These are phyloP conservation scores for Rosellinia necatrix DNA, from an alignment of 2,329 filamentous ascomycete genomes.

Conservation along the genomic window DNA sequence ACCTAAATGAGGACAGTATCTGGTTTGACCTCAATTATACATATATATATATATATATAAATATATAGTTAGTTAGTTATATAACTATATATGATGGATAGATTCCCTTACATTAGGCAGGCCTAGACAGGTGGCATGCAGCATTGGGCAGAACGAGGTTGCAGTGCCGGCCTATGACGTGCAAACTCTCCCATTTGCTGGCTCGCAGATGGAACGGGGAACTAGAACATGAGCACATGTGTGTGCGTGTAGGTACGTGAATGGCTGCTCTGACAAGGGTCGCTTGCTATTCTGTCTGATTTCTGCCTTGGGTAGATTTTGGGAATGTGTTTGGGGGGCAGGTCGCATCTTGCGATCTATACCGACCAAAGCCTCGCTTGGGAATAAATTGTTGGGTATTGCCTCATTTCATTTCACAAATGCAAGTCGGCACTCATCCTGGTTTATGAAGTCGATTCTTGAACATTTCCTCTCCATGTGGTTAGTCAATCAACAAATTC, in stretches of 20 bases:
- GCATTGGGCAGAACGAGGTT: conserved; percentile 22
- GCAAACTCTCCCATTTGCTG: conserved; percentile 7
- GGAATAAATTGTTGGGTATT: not conserved
- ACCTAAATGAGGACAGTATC: too few relatives aligned
- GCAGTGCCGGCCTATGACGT: conserved; percentile 18
- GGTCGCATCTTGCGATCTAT: not conserved
- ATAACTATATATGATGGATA: too few relatives aligned
- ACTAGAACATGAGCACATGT: conserved; percentile 14
- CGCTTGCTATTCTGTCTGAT: not conserved
- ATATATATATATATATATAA: too few relatives aligned
- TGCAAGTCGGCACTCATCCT: not conserved
- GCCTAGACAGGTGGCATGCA: conserved; percentile 27
- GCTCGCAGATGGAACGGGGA: conserved; percentile 16
- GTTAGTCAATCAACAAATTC: too few relatives aligned
- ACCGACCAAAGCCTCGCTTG: conserved; percentile 2
- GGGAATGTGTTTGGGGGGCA: not conserved
- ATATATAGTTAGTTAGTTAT: too few relatives aligned
- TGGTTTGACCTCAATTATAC: too few relatives aligned
- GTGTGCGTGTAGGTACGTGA: conserved; percentile 28
- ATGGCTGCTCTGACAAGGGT: conserved; percentile 17
- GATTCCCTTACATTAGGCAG: too few relatives aligned
- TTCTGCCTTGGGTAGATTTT: not conserved
- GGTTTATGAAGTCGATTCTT: not conserved
- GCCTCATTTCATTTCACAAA: not conserved
- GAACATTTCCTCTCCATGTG: too few relatives aligned